Evolutionary conservation across 805 yeast genomes (phyloP).

Genomic region (Kuraishia molischiana): DNA sequence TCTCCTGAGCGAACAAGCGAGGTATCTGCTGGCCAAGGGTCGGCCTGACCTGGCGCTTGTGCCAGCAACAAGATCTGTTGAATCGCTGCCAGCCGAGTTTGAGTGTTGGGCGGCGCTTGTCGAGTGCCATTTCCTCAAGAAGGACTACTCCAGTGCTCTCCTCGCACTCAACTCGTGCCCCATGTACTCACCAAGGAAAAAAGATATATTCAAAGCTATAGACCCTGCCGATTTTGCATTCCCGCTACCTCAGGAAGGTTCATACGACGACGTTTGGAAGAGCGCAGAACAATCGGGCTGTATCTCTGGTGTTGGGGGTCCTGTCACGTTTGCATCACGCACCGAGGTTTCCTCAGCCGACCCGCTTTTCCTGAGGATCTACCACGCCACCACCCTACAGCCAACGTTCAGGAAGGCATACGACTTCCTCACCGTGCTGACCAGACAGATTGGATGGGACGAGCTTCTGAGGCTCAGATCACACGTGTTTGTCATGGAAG

Average conservation of each 20-base stretch:
- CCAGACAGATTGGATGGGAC: slow-evolving; percentile 77
- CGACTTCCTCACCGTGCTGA: slow-evolving; percentile 59
- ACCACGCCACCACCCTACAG: slow-evolving; percentile 37
- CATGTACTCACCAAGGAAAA: slow-evolving; percentile 39
- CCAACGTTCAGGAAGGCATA: slow-evolving; percentile 55
- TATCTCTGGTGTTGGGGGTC: slow-evolving; percentile 22
- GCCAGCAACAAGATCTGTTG: slow-evolving; percentile 50
- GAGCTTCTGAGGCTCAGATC: slow-evolving; percentile 56
- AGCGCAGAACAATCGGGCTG: slow-evolving; percentile 20
- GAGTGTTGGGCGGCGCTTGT: slow-evolving; percentile 62
- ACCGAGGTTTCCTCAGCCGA: slow-evolving; percentile 31
- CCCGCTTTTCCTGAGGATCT: slow-evolving; percentile 36
- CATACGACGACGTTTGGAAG: slow-evolving; percentile 38
- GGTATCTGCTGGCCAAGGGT: slow-evolving; percentile 46
- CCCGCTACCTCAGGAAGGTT: slow-evolving; percentile 48
- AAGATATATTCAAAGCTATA: slow-evolving; percentile 35
- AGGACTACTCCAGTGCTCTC: slow-evolving; percentile 51
- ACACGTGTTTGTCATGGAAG: slow-evolving; percentile 72
- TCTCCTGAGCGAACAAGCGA: slow-evolving; percentile 52
- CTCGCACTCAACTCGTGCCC: slow-evolving; percentile 69
- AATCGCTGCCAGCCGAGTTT: slow-evolving; percentile 69
- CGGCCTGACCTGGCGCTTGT: slow-evolving; percentile 46
- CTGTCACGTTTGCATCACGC: slow-evolving; percentile 20
- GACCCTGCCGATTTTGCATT: slow-evolving; percentile 30
- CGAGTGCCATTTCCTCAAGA: slow-evolving; percentile 44